phyloP scores from a whole-genome alignment of 2,329 filamentous ascomycete species.

The Colletotrichum salicis region DNA sequence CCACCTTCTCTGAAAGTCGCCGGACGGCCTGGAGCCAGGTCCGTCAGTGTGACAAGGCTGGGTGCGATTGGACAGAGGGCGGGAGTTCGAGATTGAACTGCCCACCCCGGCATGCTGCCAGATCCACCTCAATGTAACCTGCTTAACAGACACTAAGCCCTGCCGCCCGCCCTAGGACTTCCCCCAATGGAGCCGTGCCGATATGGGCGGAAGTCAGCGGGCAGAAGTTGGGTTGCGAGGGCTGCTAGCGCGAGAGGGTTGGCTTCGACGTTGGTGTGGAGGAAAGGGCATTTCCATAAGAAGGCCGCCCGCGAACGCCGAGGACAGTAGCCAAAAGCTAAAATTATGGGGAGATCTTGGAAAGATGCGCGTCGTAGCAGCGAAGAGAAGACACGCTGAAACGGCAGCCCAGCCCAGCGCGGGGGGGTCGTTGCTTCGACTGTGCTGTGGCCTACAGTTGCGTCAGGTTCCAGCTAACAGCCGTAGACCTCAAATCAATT shows the following conservation, averaged over 20 bases:
- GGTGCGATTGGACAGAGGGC: conserved; percentile 11
- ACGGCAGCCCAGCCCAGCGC: background rate
- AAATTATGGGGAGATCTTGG: conserved; percentile 12
- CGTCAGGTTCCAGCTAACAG: conserved; percentile 6
- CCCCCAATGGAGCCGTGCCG: background rate
- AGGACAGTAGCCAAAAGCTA: conserved; percentile 13
- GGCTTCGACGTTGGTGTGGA: background rate
- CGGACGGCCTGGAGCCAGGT: background rate
- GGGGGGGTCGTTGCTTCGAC: background rate
- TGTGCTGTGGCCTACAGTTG: background rate
- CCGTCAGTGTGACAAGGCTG: background rate
- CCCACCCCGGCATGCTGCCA: background rate
- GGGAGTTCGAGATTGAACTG: conserved; percentile 6
- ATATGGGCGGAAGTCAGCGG: background rate
- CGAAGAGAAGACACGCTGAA: conserved; percentile 5
- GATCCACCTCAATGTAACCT: conserved; percentile 20
- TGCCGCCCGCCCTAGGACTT: background rate
- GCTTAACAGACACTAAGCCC: conserved; percentile 13
- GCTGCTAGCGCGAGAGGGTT: background rate
- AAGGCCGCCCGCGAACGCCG: background rate
- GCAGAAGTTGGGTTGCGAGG: background rate
- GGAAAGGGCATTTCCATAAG: background rate
- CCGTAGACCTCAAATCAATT: background rate
- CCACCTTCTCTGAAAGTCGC: conserved; percentile 1
- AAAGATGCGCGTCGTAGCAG: background rate